These are phyloP conservation scores for Xylaria scruposa DNA, from an alignment of 495 filamentous ascomycete genomes.

Conservation along the genomic window DNA sequence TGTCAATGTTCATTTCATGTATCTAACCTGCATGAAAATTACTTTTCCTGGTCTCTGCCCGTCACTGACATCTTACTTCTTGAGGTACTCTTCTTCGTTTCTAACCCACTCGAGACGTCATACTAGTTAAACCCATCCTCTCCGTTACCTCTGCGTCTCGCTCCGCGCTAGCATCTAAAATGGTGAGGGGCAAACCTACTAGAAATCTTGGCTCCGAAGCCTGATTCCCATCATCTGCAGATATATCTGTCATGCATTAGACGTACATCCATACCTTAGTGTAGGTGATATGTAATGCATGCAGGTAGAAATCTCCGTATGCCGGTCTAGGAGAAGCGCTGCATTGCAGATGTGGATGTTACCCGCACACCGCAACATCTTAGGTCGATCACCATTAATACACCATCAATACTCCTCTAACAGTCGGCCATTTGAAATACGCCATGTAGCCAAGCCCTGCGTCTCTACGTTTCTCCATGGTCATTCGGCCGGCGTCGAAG, in stretches of 20 bases:
- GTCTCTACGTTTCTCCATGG: not conserved
- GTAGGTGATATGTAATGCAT: slow-evolving; percentile 26
- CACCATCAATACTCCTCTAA: not conserved
- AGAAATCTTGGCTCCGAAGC: slow-evolving; percentile 21
- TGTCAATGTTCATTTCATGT: slow-evolving; percentile 11
- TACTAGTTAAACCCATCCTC: not conserved
- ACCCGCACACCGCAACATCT: slow-evolving; percentile 23
- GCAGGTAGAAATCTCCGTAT: slow-evolving; percentile 25
- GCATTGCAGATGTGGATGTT: slow-evolving; percentile 23
- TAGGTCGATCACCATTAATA: slow-evolving; percentile 1
- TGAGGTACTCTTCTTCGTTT: not conserved
- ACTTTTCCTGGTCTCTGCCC: not conserved
- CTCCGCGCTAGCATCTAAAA: slow-evolving; percentile 5
- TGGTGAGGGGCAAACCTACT: slow-evolving; percentile 9
- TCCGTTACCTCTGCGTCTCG: not conserved
- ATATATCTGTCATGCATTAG: slow-evolving; percentile 22
- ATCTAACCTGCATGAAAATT: slow-evolving; percentile 24
- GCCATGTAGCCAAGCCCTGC: not conserved
- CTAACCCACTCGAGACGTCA: slow-evolving; percentile 7
- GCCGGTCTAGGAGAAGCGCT: slow-evolving; percentile 15
- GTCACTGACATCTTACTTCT: not conserved
- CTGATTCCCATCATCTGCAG: slow-evolving; percentile 23
- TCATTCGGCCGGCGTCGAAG: not conserved
- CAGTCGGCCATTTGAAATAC: slow-evolving; percentile 2
- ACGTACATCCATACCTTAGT: slow-evolving; percentile 16